A percentile compares a stretch with the other conserved stretches of the same genome.
Conservation (phyloP, 78 protist genomes). For the Fonticula alba region DNA sequence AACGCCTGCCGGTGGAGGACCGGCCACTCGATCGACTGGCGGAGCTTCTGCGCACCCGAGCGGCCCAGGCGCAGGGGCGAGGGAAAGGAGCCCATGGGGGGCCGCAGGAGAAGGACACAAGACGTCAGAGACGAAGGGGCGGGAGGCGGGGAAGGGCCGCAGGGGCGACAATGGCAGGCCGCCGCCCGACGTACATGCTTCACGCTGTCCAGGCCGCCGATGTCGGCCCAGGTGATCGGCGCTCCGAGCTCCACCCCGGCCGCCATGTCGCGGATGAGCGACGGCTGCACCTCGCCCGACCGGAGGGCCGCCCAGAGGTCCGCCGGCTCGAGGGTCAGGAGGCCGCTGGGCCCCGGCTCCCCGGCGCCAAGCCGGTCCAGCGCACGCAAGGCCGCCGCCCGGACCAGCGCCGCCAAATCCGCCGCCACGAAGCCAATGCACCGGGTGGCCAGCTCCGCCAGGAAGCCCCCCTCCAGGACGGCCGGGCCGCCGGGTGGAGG, state of each 20-base stretch:
- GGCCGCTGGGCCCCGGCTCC: no score
- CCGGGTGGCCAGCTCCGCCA: conserved; percentile 28
- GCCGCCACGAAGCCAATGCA: conserved; percentile 66
- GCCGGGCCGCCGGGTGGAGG: no score
- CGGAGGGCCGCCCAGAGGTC: conserved; percentile 52
- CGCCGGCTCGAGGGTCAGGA: conserved; percentile 31
- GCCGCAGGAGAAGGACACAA: no score
- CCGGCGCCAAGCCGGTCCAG: neutral
- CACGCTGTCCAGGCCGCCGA: conserved; percentile 67
- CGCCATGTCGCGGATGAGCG: conserved; percentile 69
- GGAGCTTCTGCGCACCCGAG: conserved; percentile 5
- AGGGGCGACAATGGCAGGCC: conserved; percentile 30
- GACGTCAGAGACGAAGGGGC: no score
- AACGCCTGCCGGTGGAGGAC: neutral
- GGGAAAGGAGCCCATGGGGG: no score
- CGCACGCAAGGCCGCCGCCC: conserved; percentile 49
- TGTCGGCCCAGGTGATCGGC: conserved; percentile 83
- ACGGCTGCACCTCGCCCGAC: conserved; percentile 70
- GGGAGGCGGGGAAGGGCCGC: no score
- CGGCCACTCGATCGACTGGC: conserved; percentile 23
- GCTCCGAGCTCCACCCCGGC: conserved; percentile 70
- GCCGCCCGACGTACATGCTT: conserved; percentile 10
- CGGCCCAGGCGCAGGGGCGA: no score
- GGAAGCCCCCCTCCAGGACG: conserved; percentile 24
- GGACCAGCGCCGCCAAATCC: conserved; percentile 41